Conservation (phyloP, 2,329 filamentous ascomycete genomes). For the Nigrograna mackinnonii region DNA sequence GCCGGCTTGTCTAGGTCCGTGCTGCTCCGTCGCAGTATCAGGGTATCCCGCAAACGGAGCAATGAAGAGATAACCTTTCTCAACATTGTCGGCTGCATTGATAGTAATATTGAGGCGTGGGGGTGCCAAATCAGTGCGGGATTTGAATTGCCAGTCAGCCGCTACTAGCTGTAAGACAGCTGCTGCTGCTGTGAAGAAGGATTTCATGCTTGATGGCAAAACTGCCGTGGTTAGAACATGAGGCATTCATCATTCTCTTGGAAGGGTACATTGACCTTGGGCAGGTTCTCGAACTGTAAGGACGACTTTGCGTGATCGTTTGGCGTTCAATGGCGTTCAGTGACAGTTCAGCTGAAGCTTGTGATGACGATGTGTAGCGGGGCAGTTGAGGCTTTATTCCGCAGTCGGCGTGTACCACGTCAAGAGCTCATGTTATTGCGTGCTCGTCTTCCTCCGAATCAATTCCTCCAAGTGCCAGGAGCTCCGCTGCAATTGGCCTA, state of each 20-base stretch:
- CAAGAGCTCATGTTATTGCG: constrained; percentile 10
- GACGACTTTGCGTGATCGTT: constrained; percentile 1
- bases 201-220: constrained; percentile 14
- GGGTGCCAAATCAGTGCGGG: constrained; percentile 49
- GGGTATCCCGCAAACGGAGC: constrained; percentile 36
- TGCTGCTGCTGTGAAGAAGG: constrained; percentile 6
- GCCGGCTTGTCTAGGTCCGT: constrained; percentile 55
- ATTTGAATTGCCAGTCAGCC: constrained; percentile 57
- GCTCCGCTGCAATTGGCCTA: background rate
- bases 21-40: constrained; percentile 28
- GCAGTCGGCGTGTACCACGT: constrained; percentile 6
- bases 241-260: constrained; percentile 9
- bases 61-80: constrained; percentile 51
- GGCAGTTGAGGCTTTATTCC: too few relatives aligned
- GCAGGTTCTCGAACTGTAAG: constrained; percentile 12
- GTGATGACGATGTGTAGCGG: too few relatives aligned
- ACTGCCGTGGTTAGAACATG: constrained; percentile 13
- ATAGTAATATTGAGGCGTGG: constrained; percentile 52
- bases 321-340: too few relatives aligned
- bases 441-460: too few relatives aligned
- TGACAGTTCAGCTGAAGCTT: too few relatives aligned
- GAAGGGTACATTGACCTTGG: constrained; percentile 27
- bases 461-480: too few relatives aligned
- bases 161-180: constrained; percentile 42
- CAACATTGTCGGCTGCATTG: constrained; percentile 44